A percentile compares a stretch with the other conserved stretches of the same genome.
Evolutionary conservation across 306 rosid genomes (phyloP).

Genomic region (Notholithocarpus densiflorus): DNA sequence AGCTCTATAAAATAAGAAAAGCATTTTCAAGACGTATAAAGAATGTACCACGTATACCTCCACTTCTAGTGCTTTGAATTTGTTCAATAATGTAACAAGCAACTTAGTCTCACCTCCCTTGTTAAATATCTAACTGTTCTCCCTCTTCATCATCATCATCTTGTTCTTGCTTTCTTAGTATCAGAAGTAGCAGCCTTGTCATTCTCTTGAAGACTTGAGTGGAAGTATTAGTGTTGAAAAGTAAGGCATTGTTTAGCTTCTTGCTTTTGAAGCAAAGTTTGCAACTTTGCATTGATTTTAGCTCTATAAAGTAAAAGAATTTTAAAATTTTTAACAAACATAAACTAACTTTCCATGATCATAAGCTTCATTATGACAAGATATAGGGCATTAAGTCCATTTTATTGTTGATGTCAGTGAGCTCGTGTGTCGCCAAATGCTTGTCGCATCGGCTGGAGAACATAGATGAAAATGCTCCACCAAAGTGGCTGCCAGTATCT

Average conservation of each 20-base stretch:
- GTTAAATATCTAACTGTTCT: conserved; percentile 44
- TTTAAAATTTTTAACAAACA: conserved; percentile 1
- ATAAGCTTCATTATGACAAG: conserved; percentile 15
- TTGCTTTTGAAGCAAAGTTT: conserved; percentile 1
- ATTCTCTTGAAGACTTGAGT: conserved; percentile 11
- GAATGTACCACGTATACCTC: conserved; percentile 23
- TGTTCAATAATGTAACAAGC: conserved; percentile 26
- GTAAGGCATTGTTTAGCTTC: conserved; percentile 19
- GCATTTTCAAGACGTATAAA: conserved; percentile 15
- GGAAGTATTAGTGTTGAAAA: neutral
- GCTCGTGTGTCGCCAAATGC: conserved; percentile 49
- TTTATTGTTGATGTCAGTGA: conserved; percentile 46
- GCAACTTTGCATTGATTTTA: neutral
- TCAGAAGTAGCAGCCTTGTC: conserved; percentile 11
- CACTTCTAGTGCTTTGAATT: conserved; percentile 23
- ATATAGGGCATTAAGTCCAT: conserved; percentile 1
- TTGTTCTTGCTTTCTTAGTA: conserved; percentile 26
- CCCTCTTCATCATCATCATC: conserved; percentile 18
- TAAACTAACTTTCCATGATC: neutral
- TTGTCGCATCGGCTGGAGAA: conserved; percentile 55
- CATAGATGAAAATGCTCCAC: conserved; percentile 71
- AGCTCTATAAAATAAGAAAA: neutral
- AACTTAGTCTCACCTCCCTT: conserved; percentile 10
- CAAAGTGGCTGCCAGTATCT: conserved; percentile 39
- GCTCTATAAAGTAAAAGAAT: neutral